Evolutionary conservation across 2,329 filamentous ascomycete genomes (phyloP).

Genomic region (Cytospora leucostoma): DNA sequence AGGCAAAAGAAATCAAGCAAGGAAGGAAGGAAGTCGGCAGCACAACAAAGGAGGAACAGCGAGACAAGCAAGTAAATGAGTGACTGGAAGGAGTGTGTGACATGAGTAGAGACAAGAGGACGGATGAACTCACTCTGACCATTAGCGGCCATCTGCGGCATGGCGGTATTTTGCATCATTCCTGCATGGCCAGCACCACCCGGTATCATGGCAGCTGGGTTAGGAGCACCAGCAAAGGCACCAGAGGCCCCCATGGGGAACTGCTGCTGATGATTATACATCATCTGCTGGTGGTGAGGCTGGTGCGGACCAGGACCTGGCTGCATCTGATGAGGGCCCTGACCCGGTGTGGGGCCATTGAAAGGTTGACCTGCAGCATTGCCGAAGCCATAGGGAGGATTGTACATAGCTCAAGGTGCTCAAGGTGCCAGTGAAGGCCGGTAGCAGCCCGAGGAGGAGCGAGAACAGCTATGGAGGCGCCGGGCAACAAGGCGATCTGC

Average conservation of each 20-base stretch:
- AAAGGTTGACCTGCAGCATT: constrained; percentile 54
- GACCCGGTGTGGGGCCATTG: constrained; percentile 52
- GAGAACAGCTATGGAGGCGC: constrained; percentile 18
- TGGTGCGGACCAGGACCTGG: constrained; percentile 44
- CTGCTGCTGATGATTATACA: constrained; percentile 64
- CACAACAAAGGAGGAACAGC: constrained; percentile 25
- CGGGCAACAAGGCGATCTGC: constrained; percentile 24
- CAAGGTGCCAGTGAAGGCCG: constrained; percentile 16
- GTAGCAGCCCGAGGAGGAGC: constrained; percentile 17
- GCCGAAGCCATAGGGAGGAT: constrained; percentile 56
- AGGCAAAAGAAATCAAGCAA: too few species aligned
- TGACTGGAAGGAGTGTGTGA: constrained; percentile 18
- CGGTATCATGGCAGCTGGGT: constrained; percentile 54
- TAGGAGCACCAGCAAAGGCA: constrained; percentile 52
- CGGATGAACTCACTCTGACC: constrained; percentile 56
- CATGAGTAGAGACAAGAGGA: constrained; percentile 32
- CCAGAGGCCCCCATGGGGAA: constrained; percentile 57
- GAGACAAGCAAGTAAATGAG: constrained; percentile 21
- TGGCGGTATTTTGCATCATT: constrained; percentile 65
- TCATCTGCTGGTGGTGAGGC: constrained; percentile 54
- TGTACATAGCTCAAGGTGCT: constrained; percentile 51
- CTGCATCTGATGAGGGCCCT: constrained; percentile 50
- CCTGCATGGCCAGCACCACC: constrained; percentile 52
- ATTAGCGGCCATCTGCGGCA: constrained; percentile 61
- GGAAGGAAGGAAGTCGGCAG: neutral